Conservation (phyloP, 2,329 filamentous ascomycete species). For the Arthrobotrys megalospora region DNA sequence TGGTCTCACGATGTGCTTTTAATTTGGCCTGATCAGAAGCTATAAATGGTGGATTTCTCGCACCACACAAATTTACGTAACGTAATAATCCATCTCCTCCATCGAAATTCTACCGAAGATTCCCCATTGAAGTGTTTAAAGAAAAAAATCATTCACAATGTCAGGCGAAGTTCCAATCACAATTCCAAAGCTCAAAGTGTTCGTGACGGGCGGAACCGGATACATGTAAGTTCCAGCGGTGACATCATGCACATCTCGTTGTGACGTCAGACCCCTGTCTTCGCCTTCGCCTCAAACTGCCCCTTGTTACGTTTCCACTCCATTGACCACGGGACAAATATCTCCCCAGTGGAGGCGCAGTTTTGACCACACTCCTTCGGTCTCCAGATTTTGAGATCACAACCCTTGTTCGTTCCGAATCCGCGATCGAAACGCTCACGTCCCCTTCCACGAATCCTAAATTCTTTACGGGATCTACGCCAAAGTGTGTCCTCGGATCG, state of each 20-base stretch:
- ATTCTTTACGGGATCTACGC: slow-evolving; percentile 53
- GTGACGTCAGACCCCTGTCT: slow-evolving; percentile 31
- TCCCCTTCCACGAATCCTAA: slow-evolving; percentile 52
- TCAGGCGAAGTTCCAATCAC: slow-evolving; percentile 47
- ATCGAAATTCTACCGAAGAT: slow-evolving; percentile 4
- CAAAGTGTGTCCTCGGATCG: slow-evolving; percentile 38
- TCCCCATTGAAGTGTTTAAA: neutral
- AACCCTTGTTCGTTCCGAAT: slow-evolving; percentile 52
- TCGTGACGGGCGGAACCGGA: slow-evolving; percentile 50
- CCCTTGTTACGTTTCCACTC: neutral
- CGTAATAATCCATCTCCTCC: neutral
- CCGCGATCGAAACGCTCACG: slow-evolving; percentile 43
- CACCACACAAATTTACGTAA: slow-evolving; percentile 5
- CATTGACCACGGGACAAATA: slow-evolving; percentile 1
- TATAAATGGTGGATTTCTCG: slow-evolving; percentile 8
- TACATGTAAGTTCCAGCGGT: slow-evolving; percentile 39
- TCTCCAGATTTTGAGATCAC: slow-evolving; percentile 47
- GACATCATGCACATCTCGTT: slow-evolving; percentile 10
- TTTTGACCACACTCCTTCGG: slow-evolving; percentile 46
- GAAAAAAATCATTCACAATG: slow-evolving; percentile 19
- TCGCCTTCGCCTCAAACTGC: neutral
- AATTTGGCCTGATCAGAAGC: neutral
- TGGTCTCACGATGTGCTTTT: neutral
- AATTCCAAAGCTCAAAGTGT: slow-evolving; percentile 47
- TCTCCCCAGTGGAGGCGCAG: slow-evolving; percentile 39